Evolutionary conservation across 1,284 basidiomycete genomes (phyloP), one percentile per base, ranked within the genome.

Genomic region (Marasmius oreades): DNA sequence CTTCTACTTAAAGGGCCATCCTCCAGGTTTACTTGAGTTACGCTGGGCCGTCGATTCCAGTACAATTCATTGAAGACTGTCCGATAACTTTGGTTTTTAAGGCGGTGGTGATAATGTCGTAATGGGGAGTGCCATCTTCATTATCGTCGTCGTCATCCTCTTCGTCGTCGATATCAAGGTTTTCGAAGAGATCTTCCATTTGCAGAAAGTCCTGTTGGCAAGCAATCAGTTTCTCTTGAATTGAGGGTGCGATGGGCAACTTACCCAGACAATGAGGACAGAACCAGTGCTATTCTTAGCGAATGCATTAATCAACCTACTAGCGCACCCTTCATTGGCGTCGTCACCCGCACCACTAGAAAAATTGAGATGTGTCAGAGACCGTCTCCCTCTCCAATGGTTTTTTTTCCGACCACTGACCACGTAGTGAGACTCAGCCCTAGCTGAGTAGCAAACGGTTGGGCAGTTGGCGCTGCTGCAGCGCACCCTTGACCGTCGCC

Each of bases 221-320:
- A 16, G 16, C 26, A 18, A 28, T 16, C 47, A 34, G 24, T 28
- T n/a, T 42, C 20, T 42, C 5, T 12, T n/a, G 12, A 11, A 10
- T n/a, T 33, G 28, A 31, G 28, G 10, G 10, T 10, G 4, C 10
- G 28, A n/a, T n/a, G n/a, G n/a, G n/a, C n/a, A 23, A 48, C 62
- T 28, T 46, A 66, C 66, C 66, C 66, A 68, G 43, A 66, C 59
- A 33, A 68, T 51, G 20, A 67, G 58, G 26, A 67, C 57, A 42
- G 62, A 52, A 28, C 64, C 55, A 16, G 62, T 65, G 54, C 65
- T 68, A 11, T 51, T 66, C 39, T 60, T 63, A 28, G 51, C 58
- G 43, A 63, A 68, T n/a, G 55, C 61, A 4, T 57, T 60, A 34
- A 68, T 53, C 5, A 64, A 51, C 24, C 64, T 52, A 10, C 52